phyloP scores from a whole-genome alignment of 495 filamentous ascomycete genomes.

The Xanthoparmelia taractica region DNA sequence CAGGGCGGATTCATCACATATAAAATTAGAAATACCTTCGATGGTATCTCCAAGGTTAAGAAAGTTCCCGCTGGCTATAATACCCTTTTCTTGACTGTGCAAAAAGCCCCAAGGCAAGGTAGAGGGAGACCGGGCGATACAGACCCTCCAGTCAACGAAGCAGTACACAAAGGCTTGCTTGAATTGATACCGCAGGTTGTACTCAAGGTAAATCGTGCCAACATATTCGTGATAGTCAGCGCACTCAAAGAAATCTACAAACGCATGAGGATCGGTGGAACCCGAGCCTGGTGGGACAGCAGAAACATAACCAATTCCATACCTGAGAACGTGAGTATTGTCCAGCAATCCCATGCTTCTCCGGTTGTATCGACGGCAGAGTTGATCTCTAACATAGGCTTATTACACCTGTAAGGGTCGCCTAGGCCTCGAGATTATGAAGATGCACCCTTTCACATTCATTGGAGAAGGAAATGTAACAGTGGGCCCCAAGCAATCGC shows the following conservation, averaged over 20 bases:
- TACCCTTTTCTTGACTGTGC: background rate
- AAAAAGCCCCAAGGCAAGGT: background rate
- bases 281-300: background rate
- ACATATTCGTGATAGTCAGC: background rate
- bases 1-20: background rate
- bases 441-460: background rate
- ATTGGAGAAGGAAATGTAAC: background rate
- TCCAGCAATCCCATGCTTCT: background rate
- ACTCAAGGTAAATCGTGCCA: background rate
- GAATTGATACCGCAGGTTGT: background rate
- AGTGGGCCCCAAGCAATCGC: background rate
- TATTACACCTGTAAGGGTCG: background rate
- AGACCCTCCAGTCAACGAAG: background rate
- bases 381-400: background rate
- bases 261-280: constrained; percentile 4
- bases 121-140: constrained; percentile 1
- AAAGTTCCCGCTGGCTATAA: background rate
- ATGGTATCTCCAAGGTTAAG: background rate
- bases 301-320: background rate
- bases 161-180: background rate
- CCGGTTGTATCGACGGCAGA: background rate
- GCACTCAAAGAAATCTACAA: constrained; percentile 1
- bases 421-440: background rate
- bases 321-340: background rate
- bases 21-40: background rate